Evolutionary conservation across 805 yeast species (phyloP).

Genomic region (Helenozyma rhizophorensis): DNA sequence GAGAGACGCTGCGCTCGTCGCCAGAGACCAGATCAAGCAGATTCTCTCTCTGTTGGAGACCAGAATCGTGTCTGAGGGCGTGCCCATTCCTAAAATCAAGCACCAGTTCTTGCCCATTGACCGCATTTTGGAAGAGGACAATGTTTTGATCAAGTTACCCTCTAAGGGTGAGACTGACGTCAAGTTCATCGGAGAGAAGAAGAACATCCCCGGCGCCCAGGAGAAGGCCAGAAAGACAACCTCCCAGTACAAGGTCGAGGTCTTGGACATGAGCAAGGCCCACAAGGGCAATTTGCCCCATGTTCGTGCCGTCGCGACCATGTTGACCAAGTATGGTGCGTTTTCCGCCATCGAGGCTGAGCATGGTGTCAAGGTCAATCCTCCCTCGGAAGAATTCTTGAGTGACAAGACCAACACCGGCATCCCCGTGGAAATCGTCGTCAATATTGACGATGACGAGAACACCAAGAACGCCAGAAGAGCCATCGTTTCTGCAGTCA

Average conservation of each 20-base stretch:
- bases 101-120: conserved; percentile 65
- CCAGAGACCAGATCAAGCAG: conserved; percentile 48
- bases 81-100: conserved; percentile 60
- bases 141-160: conserved; percentile 58
- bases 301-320: conserved; percentile 70
- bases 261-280: conserved; percentile 81
- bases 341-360: conserved; percentile 39
- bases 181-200: conserved; percentile 57
- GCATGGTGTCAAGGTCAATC: conserved; percentile 34
- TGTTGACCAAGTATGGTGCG: conserved; percentile 49
- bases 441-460: conserved; percentile 42
- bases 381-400: conserved; percentile 36
- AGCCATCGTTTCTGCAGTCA: conserved; percentile 68
- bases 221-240: conserved; percentile 57
- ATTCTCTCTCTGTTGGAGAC: conserved; percentile 41
- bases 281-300: conserved; percentile 78
- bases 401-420: conserved; percentile 33
- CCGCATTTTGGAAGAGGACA: conserved; percentile 47
- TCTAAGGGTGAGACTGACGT: conserved; percentile 46
- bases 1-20: conserved; percentile 56
- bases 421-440: conserved; percentile 61
- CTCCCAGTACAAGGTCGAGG: conserved; percentile 54
- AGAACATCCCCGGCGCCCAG: conserved; percentile 57
- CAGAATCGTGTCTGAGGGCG: conserved; percentile 49
- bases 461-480: conserved; percentile 61